phyloP scores from a whole-genome alignment of 2,329 filamentous ascomycete species.

The Nigrograna mackinnonii region DNA sequence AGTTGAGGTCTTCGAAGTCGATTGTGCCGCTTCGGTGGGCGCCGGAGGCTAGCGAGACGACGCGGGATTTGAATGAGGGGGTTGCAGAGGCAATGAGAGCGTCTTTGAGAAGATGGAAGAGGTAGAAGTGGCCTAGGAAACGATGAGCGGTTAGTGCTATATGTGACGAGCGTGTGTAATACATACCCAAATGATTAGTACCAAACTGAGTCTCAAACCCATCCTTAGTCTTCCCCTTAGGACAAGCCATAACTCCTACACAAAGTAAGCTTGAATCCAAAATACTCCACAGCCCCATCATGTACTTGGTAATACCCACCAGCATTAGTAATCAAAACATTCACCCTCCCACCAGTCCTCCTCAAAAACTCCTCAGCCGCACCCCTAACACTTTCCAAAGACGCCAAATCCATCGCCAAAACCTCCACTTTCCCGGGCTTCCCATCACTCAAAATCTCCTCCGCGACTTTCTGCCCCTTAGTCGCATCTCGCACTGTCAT shows the following conservation, averaged over 20 bases:
- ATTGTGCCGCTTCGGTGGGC: neutral
- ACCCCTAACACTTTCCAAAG: neutral
- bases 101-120: constrained; percentile 16
- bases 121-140: constrained; percentile 49
- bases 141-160: too few species aligned
- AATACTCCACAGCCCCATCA: too few species aligned
- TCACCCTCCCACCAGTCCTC: constrained; percentile 22
- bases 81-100: constrained; percentile 29
- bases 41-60: constrained; percentile 36
- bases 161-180: too few species aligned
- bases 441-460: constrained; percentile 4
- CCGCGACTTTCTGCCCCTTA: neutral
- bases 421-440: constrained; percentile 14
- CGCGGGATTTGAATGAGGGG: constrained; percentile 26
- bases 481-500: neutral
- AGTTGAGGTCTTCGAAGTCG: neutral
- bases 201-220: neutral
- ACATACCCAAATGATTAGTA: neutral
- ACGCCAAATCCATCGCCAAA: neutral
- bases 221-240: neutral
- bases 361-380: constrained; percentile 49
- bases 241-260: constrained; percentile 8
- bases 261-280: too few species aligned
- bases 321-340: constrained; percentile 1
- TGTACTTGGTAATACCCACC: too few species aligned